Evolutionary conservation across 2,329 filamentous ascomycete species (phyloP).

Genomic region (Fusarium bulbicola): DNA sequence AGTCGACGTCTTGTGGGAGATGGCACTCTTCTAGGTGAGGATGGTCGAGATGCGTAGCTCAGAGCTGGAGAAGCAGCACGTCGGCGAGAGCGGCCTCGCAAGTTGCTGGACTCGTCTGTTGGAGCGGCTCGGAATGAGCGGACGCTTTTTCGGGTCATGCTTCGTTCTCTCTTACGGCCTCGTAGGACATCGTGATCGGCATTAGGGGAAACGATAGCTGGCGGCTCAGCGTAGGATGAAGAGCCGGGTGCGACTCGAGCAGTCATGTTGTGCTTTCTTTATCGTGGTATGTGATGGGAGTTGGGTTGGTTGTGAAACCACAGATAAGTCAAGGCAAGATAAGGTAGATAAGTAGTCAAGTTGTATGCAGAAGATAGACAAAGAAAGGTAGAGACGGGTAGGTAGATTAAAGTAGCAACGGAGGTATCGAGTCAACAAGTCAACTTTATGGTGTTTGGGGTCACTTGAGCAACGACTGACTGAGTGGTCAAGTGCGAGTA

Average conservation of each 20-base stretch:
- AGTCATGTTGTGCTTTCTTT: constrained; percentile 38
- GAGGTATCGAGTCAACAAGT: neutral
- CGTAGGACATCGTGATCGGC: constrained; percentile 45
- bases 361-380: neutral
- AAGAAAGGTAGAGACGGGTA: neutral
- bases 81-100: constrained; percentile 53
- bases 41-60: constrained; percentile 44
- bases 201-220: constrained; percentile 31
- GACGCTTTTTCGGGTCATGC: constrained; percentile 46
- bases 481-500: constrained; percentile 20
- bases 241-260: constrained; percentile 30
- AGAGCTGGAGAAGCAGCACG: constrained; percentile 50
- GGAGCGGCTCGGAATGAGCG: constrained; percentile 44
- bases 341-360: neutral
- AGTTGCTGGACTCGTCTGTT: constrained; percentile 54
- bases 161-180: constrained; percentile 53
- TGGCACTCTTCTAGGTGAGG: constrained; percentile 47
- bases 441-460: constrained; percentile 2
- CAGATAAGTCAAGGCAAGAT: constrained; percentile 4
- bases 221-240: constrained; percentile 38
- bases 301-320: constrained; percentile 1
- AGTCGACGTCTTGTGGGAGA: constrained; percentile 55
- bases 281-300: neutral
- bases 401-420: neutral
- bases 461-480: constrained; percentile 29